Percentiles rank a stretch among this genome's conserved stretches.
Conservation (phyloP, 805 yeast species). For the Komagataella mondaviorum region DNA sequence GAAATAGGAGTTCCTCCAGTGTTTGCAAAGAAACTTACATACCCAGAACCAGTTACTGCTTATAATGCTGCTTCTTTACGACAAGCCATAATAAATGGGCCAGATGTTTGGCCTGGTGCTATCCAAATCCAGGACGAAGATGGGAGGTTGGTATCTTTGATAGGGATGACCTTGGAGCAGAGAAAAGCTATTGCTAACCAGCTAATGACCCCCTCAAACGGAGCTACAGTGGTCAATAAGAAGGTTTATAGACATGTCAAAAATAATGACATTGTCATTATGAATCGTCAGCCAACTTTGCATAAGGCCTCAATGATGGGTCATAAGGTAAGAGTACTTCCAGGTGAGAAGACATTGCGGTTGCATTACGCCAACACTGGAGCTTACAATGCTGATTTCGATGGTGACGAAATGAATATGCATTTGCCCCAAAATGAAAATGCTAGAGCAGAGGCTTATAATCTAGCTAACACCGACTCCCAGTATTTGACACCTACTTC, state of each 20-base stretch:
- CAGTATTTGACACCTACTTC: slow-evolving; percentile 97
- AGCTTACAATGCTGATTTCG: slow-evolving; percentile 97
- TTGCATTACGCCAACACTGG: slow-evolving; percentile 98
- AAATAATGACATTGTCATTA: slow-evolving; percentile 88
- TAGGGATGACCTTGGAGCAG: slow-evolving; percentile 87
- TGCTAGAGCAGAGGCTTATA: slow-evolving; percentile 91
- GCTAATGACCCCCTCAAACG: slow-evolving; percentile 69
- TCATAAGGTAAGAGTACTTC: slow-evolving; percentile 91
- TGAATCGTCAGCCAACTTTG: slow-evolving; percentile 98
- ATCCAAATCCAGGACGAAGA: slow-evolving; percentile 92
- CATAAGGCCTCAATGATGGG: slow-evolving; percentile 99
- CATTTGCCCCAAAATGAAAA: slow-evolving; percentile 98
- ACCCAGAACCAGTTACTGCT: slow-evolving; percentile 95
- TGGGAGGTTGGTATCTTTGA: slow-evolving; percentile 68
- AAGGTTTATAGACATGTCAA: slow-evolving; percentile 91
- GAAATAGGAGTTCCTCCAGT: slow-evolving; percentile 99
- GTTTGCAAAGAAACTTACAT: slow-evolving; percentile 87
- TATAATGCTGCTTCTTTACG: slow-evolving; percentile 84
- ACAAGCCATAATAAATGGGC: slow-evolving; percentile 94
- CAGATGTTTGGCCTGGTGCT: slow-evolving; percentile 98
- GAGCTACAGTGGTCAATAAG: slow-evolving; percentile 60
- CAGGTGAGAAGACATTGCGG: slow-evolving; percentile 93
- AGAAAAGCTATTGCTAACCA: slow-evolving; percentile 93
- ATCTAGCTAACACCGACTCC: slow-evolving; percentile 92
- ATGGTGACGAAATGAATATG: slow-evolving; percentile 99